Base-by-base conservation (phyloP, 495 filamentous ascomycete species). In the Penicillium parvum region DNA sequence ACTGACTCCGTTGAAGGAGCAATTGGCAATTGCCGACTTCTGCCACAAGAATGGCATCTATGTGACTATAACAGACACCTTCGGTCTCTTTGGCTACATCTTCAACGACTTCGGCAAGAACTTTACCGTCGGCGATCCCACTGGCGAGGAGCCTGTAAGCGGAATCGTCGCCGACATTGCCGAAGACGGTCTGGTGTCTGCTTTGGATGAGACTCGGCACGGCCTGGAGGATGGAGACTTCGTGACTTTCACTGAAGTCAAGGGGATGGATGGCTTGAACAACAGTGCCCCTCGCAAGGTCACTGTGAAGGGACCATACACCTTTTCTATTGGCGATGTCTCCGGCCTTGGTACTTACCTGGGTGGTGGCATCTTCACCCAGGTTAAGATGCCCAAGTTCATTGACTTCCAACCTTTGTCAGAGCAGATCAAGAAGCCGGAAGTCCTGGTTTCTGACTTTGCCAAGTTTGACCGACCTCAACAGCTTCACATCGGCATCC, bases 91-190 rank as follows among this genome's bases (percentile, higher is more conserved):
- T 65, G 94, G 94, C 15, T 83, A 82, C 44, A 85, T 99, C 45
- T 99, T 97, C 73, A 96, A 91, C 56, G 94, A 99, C 58, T 97
- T 96, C 59, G 94, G 94, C 47, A 81, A 92, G 61, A 84, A 92
- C 37, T 97, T 97, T 63, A 84, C 85, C 7, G 75, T 90, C 26
- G 82, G 88, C 39, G 94, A 99, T 61, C 69, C 90, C 8, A 96
- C 85, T 8, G 94, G 94, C 45, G 94, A 99, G 65, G 85, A 84
- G 37, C 83, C 86, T 18, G 69, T 84, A n/a, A 84, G 65, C 55
- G 94, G 94, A 14, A 97, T 99, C 45, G 78, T 99, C 22, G 91
- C 92, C 7, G 84, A 73, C 26, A 94, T 99, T 51, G 83, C 90
- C 52, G 78, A 87, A 32, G 84, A 88, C 22, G 94, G 94, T 18